A percentile compares a stretch with the other conserved stretches of the same genome.
These are phyloP conservation scores for Pseudogymnoascus sp. DNA, from an alignment of 2,329 filamentous ascomycete species.

Conservation along the genomic window DNA sequence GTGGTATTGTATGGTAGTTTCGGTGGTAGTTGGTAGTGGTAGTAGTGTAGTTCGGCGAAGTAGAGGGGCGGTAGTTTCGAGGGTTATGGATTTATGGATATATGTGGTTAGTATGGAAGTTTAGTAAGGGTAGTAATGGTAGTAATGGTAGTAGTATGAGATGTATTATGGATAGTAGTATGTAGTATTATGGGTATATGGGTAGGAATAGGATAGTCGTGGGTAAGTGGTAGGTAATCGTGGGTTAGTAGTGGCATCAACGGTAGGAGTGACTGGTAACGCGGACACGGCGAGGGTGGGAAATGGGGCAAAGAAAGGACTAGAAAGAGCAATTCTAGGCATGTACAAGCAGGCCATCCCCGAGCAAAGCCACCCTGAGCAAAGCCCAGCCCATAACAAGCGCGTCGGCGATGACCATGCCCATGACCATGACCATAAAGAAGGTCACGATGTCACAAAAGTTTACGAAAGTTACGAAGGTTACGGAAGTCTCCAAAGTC, in stretches of 20 bases:
- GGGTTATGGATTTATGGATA: background rate
- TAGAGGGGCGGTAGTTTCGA: background rate
- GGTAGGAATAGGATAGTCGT: background rate
- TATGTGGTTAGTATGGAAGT: background rate
- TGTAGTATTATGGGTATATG: background rate
- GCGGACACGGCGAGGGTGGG: background rate
- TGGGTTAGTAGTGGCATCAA: too few species aligned
- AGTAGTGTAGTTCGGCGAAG: background rate
- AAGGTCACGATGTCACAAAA: background rate
- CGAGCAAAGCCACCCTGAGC: background rate
- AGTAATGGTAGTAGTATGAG: background rate
- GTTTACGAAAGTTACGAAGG: background rate
- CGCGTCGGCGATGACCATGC: background rate
- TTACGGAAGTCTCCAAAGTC: background rate
- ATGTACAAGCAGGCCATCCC: background rate
- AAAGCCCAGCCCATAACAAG: background rate
- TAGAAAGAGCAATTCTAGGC: background rate
- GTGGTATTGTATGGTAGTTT: background rate
- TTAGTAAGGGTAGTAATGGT: background rate
- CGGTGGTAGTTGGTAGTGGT: background rate
- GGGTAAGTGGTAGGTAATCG: too few species aligned
- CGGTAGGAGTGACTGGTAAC: background rate
- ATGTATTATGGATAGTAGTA: background rate
- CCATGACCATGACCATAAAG: background rate
- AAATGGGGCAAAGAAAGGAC: background rate